These are phyloP conservation scores for Artemisia annua DNA, from an alignment of 129 eudicot species.

Conservation along the genomic window DNA sequence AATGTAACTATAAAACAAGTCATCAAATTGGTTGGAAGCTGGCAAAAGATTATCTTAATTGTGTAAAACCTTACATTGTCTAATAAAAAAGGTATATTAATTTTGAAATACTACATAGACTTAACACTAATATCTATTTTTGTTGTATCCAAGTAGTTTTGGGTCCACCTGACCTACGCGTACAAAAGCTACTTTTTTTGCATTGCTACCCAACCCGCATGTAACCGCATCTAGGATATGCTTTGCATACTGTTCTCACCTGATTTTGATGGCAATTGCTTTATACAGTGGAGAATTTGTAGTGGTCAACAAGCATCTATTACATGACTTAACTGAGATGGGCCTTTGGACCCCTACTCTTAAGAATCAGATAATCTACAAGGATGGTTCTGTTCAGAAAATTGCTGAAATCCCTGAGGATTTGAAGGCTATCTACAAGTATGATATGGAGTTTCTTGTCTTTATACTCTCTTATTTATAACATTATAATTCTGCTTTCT, in stretches of 20 bases:
- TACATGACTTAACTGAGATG: slow-evolving; percentile 89
- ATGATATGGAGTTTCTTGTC: slow-evolving; percentile 22
- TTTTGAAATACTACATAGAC: too few species aligned
- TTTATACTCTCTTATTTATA: background rate
- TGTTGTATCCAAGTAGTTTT: too few species aligned
- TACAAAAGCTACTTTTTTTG: too few species aligned
- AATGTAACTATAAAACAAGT: too few species aligned
- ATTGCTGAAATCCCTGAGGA: slow-evolving; percentile 75
- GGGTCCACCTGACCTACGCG: too few species aligned
- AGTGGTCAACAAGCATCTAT: slow-evolving; percentile 93
- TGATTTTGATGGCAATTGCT: background rate
- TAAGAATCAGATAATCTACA: slow-evolving; percentile 81
- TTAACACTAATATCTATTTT: too few species aligned
- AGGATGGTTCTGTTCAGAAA: slow-evolving; percentile 88
- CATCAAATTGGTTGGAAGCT: too few species aligned
- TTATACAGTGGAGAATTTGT: slow-evolving; percentile 93
- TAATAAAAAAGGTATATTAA: too few species aligned
- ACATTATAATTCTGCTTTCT: background rate
- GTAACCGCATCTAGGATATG: background rate
- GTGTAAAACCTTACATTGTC: too few species aligned
- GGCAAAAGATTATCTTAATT: too few species aligned
- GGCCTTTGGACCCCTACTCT: slow-evolving; percentile 88
- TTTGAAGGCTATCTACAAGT: slow-evolving; percentile 75
- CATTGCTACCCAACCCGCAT: too few species aligned
- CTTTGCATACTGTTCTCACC: background rate